Percentiles rank a stretch among this genome's conserved stretches.
Conservation (phyloP, 2,329 filamentous ascomycete genomes). For the Exophiala sideris region DNA sequence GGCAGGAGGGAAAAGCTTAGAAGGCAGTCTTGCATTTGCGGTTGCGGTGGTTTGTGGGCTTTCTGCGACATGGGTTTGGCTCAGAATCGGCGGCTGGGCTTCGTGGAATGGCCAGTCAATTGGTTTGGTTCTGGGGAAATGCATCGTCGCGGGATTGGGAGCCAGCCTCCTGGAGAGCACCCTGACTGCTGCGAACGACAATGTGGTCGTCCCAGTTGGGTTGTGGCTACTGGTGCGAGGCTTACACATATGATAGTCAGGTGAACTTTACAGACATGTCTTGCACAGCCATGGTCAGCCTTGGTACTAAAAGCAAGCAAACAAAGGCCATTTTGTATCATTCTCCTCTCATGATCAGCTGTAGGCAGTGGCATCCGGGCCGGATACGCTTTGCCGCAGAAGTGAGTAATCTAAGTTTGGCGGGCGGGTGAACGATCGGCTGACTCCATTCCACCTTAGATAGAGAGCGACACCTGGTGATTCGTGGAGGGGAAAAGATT, state of each 20-base stretch:
- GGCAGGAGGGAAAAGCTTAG: constrained; percentile 93
- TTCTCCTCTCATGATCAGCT: too few species aligned
- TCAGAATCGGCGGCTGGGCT: constrained; percentile 69
- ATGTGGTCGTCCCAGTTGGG: constrained; percentile 91
- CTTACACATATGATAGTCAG: constrained; percentile 37
- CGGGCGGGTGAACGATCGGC: not conserved
- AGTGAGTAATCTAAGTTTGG: too few species aligned
- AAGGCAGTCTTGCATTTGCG: constrained; percentile 79
- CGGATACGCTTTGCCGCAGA: too few species aligned
- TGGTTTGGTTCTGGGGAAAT: constrained; percentile 51
- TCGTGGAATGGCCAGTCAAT: constrained; percentile 28
- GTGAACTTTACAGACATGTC: not conserved
- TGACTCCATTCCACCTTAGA: not conserved
- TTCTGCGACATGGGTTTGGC: constrained; percentile 67
- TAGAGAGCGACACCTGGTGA: not conserved
- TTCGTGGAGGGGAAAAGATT: not conserved
- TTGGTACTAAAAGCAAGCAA: not conserved
- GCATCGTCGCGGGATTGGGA: constrained; percentile 67
- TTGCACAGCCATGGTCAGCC: not conserved
- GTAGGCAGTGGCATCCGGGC: too few species aligned
- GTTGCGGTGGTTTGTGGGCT: constrained; percentile 74
- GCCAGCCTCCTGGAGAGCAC: constrained; percentile 94
- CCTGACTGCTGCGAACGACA: constrained; percentile 94
- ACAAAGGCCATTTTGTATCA: too few species aligned
- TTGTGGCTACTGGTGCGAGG: constrained; percentile 90